Conservation (phyloP, 495 filamentous ascomycete genomes). For the Tuber microsphaerosporum region DNA sequence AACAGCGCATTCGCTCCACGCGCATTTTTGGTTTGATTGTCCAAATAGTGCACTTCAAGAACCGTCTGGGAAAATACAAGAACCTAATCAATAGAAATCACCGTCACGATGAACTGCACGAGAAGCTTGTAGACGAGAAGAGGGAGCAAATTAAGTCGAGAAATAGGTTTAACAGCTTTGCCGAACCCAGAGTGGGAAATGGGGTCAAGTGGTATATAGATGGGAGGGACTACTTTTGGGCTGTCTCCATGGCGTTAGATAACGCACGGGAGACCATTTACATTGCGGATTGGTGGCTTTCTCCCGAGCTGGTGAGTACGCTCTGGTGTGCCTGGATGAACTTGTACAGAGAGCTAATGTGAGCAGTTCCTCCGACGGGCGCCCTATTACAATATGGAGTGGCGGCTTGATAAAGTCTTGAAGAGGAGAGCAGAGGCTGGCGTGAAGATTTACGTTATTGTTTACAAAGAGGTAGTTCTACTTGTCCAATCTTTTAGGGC, state of each 20-base stretch:
- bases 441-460: constrained; percentile 88
- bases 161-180: constrained; percentile 52
- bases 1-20: no score
- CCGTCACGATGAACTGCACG: constrained; percentile 90
- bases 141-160: constrained; percentile 62
- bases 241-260: no score
- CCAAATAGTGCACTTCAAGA: constrained; percentile 50
- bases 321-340: background rate
- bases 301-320: constrained; percentile 59
- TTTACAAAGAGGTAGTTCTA: constrained; percentile 72
- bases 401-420: constrained; percentile 75
- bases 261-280: constrained; percentile 78
- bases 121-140: constrained; percentile 74
- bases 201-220: no score
- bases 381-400: constrained; percentile 59
- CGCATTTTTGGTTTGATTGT: no score
- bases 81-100: constrained; percentile 81
- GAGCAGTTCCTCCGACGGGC: constrained; percentile 70
- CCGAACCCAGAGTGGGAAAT: constrained; percentile 64
- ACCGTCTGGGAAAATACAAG: constrained; percentile 54
- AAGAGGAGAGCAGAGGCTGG: constrained; percentile 85
- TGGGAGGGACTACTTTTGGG: no score
- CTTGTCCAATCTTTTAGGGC: background rate
- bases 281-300: constrained; percentile 95
- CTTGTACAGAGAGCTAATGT: background rate